Percentiles rank a stretch among this genome's conserved stretches.
Evolutionary conservation across 2,329 filamentous ascomycete species (phyloP).

Genomic region (Cordyceps pruinosa): DNA sequence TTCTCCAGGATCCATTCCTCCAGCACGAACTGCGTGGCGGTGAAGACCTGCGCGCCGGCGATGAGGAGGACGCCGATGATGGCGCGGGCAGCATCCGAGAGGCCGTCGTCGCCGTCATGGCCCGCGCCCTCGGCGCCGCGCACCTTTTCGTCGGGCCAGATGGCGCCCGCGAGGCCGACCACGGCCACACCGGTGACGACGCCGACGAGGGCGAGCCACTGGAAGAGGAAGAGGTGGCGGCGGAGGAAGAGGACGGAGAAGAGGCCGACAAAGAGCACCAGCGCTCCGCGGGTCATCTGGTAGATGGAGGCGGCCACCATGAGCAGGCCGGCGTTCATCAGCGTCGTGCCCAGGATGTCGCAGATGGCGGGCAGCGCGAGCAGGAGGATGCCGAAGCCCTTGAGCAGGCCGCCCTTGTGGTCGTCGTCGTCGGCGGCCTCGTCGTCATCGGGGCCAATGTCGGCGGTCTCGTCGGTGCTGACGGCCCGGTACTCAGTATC

Average conservation of each 20-base stretch:
- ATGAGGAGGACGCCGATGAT: constrained; percentile 84
- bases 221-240: constrained; percentile 73
- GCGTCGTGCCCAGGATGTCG: constrained; percentile 88
- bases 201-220: constrained; percentile 82
- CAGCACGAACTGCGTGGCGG: constrained; percentile 89
- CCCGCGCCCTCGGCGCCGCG: constrained; percentile 27
- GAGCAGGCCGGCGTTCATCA: constrained; percentile 93
- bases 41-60: constrained; percentile 92
- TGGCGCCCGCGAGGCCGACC: constrained; percentile 81
- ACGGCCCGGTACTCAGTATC: constrained; percentile 62
- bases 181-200: constrained; percentile 84
- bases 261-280: constrained; percentile 91
- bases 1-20: constrained; percentile 84
- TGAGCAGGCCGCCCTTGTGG: constrained; percentile 51
- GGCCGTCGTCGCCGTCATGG: constrained; percentile 26
- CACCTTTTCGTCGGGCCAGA: constrained; percentile 61
- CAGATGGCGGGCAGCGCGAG: constrained; percentile 83
- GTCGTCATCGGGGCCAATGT: constrained; percentile 30
- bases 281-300: constrained; percentile 93
- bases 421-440: constrained; percentile 32
- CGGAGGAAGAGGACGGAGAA: constrained; percentile 90
- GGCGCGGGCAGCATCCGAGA: constrained; percentile 40
- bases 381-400: constrained; percentile 64
- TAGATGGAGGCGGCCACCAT: constrained; percentile 96
- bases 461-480: constrained; percentile 37